Percentiles rank a stretch among this genome's conserved stretches.
phyloP scores from a whole-genome alignment of 768 basidiomycete species.

The Leccinum longicurvipes region DNA sequence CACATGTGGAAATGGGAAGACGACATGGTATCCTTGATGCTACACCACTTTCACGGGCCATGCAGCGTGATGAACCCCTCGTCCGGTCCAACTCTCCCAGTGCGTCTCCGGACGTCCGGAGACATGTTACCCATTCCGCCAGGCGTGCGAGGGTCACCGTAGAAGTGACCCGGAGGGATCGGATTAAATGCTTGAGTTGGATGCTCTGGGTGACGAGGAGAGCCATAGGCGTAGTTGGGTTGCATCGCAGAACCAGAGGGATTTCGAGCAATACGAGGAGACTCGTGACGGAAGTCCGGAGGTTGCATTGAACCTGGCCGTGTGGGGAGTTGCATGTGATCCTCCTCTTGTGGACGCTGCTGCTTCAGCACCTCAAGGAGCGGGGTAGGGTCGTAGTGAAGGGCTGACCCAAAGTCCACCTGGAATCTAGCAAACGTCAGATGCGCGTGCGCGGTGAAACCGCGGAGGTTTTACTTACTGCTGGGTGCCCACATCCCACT shows the following conservation, averaged over 20 bases:
- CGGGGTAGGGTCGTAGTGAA: slow-evolving; percentile 70
- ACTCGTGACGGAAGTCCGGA: slow-evolving; percentile 33
- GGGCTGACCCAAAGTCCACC: slow-evolving; percentile 67
- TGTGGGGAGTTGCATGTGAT: slow-evolving; percentile 18
- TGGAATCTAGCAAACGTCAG: slow-evolving; percentile 50
- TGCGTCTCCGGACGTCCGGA: slow-evolving; percentile 32
- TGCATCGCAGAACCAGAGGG: slow-evolving; percentile 28
- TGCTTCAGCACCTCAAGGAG: slow-evolving; percentile 51
- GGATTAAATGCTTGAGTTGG: slow-evolving; percentile 26
- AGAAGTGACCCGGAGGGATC: slow-evolving; percentile 43
- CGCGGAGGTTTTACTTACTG: slow-evolving; percentile 48
- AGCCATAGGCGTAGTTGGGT: slow-evolving; percentile 28
- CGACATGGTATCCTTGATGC: slow-evolving; percentile 13
- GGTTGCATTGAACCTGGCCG: slow-evolving; percentile 31
- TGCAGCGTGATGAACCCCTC: slow-evolving; percentile 34
- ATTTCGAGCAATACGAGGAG: slow-evolving; percentile 32
- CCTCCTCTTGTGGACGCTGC: slow-evolving; percentile 30
- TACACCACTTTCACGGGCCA: slow-evolving; percentile 15
- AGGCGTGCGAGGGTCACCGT: slow-evolving; percentile 29
- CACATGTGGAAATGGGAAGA: not conserved
- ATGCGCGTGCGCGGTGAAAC: not conserved
- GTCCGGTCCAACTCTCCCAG: slow-evolving; percentile 29
- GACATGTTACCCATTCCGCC: slow-evolving; percentile 37
- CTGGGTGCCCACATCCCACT: slow-evolving; percentile 86
- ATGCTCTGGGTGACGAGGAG: slow-evolving; percentile 33